Base-by-base conservation (phyloP, 495 filamentous ascomycete species). In the Penicillium robsamsonii region DNA sequence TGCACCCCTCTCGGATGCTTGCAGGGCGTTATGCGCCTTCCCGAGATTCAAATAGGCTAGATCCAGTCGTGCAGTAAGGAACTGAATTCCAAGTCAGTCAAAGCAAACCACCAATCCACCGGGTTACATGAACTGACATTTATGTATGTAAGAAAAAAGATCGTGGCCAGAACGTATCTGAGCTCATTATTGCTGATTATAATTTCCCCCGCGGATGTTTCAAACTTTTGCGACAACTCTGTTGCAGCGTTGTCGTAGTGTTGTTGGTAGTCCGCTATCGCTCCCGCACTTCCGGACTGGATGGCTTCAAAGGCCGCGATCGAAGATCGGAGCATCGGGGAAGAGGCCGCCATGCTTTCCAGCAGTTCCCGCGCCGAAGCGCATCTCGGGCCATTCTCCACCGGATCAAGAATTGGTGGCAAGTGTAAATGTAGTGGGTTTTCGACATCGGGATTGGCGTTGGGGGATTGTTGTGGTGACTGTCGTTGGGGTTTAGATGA, bases 21-120 rank as follows among this genome's bases (percentile, higher is more conserved):
- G 51, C 20, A 60, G 37, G 6, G 57, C 46, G 29, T 51, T 38
- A 35, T 60, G 57, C 13, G 53, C 57, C 35, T 56, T 60, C 18
- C 46, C 55, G 13, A 60, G 52, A 9, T 60, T 53, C 12, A n/a
- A 45, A 18, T 45, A 45, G 24, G 43, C 43, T n/a, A 45, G 13
- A 13, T 45, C 43, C 12, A 45, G 24, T 11, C 43, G 22, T 12
- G 43, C 25, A 8, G 43, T 45, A 2, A 45, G 24, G 10, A 45
- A 18, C 43, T 45, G 11, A 2, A 51, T 56, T 25, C 41, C 41
- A 3, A 55, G 46, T n/a, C 45, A 51, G 31, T 46, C 51, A 13
- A 59, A 50, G 17, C 51, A 60, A 10, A 45, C 45, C 5, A 56
- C 24, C 3, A 49, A 17, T 3, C 11, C 13, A 5, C 5, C 11